phyloP scores from a whole-genome alignment of 768 basidiomycete genomes.

The Pulveroboletus sp. region DNA sequence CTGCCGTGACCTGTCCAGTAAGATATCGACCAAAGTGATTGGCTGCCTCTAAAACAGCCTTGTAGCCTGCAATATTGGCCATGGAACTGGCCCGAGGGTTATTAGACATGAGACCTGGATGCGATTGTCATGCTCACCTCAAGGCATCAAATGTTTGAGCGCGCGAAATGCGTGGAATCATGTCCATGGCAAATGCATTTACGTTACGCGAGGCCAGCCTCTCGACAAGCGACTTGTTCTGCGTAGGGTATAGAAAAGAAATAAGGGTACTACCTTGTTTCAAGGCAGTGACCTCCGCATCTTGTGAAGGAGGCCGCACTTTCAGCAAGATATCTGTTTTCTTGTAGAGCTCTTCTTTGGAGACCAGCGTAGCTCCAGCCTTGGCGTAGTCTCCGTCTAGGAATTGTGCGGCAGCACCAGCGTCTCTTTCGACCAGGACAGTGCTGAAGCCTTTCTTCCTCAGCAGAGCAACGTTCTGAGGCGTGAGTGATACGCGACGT shows the following conservation, averaged over 20 bases:
- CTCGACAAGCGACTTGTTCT: slow-evolving; percentile 74
- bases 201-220: slow-evolving; percentile 59
- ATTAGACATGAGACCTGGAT: background rate
- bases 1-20: slow-evolving; percentile 88
- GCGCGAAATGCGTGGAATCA: slow-evolving; percentile 86
- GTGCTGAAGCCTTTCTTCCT: slow-evolving; percentile 78
- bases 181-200: slow-evolving; percentile 85
- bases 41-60: slow-evolving; percentile 86
- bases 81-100: slow-evolving; percentile 55
- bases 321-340: slow-evolving; percentile 78
- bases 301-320: slow-evolving; percentile 70
- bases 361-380: slow-evolving; percentile 77
- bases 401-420: slow-evolving; percentile 73
- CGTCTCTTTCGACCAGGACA: slow-evolving; percentile 68
- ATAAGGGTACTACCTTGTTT: slow-evolving; percentile 77
- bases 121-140: slow-evolving; percentile 43
- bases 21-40: slow-evolving; percentile 87
- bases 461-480: slow-evolving; percentile 67
- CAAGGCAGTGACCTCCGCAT: slow-evolving; percentile 55
- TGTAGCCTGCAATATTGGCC: slow-evolving; percentile 94
- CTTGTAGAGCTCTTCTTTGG: slow-evolving; percentile 62
- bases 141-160: slow-evolving; percentile 88
- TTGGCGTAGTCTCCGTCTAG: slow-evolving; percentile 72
- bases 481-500: slow-evolving; percentile 76
- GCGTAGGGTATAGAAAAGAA: slow-evolving; percentile 78